These are phyloP conservation scores for Venturia effusa DNA, from an alignment of 2,329 filamentous ascomycete genomes.

Conservation along the genomic window DNA sequence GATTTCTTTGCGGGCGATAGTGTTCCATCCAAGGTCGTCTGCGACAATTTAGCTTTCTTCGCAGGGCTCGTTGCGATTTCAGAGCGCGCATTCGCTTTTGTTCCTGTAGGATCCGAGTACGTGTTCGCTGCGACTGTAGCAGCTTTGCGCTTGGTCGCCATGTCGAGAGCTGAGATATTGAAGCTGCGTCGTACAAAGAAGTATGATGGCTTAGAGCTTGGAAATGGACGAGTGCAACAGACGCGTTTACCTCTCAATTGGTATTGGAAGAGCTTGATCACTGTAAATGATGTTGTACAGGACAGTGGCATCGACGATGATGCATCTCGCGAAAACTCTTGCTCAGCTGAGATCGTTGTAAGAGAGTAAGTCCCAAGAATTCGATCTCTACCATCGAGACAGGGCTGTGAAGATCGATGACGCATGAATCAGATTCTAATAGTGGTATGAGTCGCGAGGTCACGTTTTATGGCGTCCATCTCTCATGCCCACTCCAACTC, in stretches of 20 bases:
- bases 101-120: slow-evolving; percentile 25
- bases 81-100: slow-evolving; percentile 27
- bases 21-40: neutral
- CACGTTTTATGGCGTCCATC: neutral
- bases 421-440: neutral
- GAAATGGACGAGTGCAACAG: neutral
- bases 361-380: too few relatives aligned
- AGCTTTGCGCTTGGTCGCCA: slow-evolving; percentile 25
- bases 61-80: slow-evolving; percentile 19
- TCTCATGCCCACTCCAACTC: too few relatives aligned
- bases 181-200: neutral
- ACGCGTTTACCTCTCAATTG: neutral
- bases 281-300: neutral
- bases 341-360: too few relatives aligned
- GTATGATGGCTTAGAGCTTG: neutral
- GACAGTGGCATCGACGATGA: neutral
- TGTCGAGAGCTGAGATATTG: slow-evolving; percentile 12
- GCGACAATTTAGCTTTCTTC: slow-evolving; percentile 16
- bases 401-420: neutral
- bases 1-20: neutral
- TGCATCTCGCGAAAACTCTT: too few relatives aligned
- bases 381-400: neutral
- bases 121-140: slow-evolving; percentile 14
- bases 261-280: neutral
- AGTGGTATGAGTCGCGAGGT: neutral